A percentile compares a stretch with the other conserved stretches of the same genome.
Evolutionary conservation across 2,329 filamentous ascomycete genomes (phyloP).

Genomic region (Achaetomium macrosporum): DNA sequence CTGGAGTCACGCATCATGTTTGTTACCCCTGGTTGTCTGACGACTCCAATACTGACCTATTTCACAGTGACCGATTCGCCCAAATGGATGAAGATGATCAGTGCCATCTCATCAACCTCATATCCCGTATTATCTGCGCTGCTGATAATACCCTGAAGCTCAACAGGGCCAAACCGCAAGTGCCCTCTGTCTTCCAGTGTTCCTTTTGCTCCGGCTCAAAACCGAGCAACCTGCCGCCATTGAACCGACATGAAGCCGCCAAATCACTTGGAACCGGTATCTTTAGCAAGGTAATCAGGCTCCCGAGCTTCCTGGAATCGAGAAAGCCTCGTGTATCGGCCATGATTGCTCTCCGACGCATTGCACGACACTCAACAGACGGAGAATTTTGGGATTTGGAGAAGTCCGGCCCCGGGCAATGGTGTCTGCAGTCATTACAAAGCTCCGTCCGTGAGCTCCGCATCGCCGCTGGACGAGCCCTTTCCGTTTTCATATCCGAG

Average conservation of each 20-base stretch:
- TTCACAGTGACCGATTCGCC: slow-evolving; percentile 15
- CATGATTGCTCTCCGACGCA: slow-evolving; percentile 64
- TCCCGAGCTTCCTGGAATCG: slow-evolving; percentile 44
- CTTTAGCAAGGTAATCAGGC: slow-evolving; percentile 43
- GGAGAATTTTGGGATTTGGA: slow-evolving; percentile 59
- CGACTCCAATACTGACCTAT: not conserved
- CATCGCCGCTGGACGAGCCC: slow-evolving; percentile 64
- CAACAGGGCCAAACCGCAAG: not conserved
- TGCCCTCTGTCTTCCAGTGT: slow-evolving; percentile 14
- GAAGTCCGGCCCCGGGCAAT: slow-evolving; percentile 64
- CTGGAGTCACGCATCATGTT: slow-evolving; percentile 14
- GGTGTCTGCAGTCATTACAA: slow-evolving; percentile 73
- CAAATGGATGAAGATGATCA: slow-evolving; percentile 20
- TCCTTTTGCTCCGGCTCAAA: slow-evolving; percentile 15
- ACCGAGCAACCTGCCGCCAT: not conserved
- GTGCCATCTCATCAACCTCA: slow-evolving; percentile 32
- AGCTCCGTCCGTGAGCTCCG: slow-evolving; percentile 83
- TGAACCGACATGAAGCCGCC: not conserved
- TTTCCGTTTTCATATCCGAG: slow-evolving; percentile 50
- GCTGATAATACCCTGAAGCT: slow-evolving; percentile 40
- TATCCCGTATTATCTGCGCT: slow-evolving; percentile 55
- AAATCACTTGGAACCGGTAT: slow-evolving; percentile 23
- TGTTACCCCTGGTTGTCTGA: not conserved
- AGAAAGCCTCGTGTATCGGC: slow-evolving; percentile 61
- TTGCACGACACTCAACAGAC: slow-evolving; percentile 61